Percentiles rank a stretch among this genome's conserved stretches.
phyloP scores from a whole-genome alignment of 192 early-diverging fungal genomes.

The Umbelopsis sp. region DNA sequence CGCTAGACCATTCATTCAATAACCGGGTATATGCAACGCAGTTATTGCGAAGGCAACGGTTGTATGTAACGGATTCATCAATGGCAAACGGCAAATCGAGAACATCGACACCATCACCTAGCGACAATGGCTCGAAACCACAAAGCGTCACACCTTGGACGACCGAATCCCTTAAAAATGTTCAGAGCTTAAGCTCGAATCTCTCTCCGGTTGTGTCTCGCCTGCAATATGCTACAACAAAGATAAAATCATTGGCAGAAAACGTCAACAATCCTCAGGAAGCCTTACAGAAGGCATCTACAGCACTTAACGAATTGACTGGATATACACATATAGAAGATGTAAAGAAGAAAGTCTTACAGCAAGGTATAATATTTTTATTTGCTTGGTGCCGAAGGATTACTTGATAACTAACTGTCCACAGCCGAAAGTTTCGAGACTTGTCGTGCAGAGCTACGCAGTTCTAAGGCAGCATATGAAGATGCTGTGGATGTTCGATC shows the following conservation, averaged over 20 bases:
- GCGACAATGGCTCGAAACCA: background rate
- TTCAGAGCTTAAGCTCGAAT: background rate
- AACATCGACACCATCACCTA: background rate
- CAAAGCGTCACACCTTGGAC: background rate
- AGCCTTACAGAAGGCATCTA: conserved; percentile 32
- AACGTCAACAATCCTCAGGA: conserved; percentile 35
- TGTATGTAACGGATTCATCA: too few relatives aligned
- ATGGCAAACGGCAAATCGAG: too few relatives aligned
- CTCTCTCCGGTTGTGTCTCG: conserved; percentile 17
- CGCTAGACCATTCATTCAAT: too few relatives aligned
- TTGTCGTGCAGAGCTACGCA: conserved; percentile 47
- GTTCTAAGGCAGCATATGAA: conserved; percentile 57
- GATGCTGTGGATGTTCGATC: conserved; percentile 57
- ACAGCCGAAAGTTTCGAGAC: conserved; percentile 45
- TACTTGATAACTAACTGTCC: background rate
- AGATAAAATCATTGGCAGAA: conserved; percentile 17
- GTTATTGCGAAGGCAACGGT: too few relatives aligned
- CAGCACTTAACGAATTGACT: conserved; percentile 69
- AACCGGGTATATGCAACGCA: too few relatives aligned
- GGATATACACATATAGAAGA: conserved; percentile 69
- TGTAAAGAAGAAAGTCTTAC: conserved; percentile 66
- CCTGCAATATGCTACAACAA: conserved; percentile 12
- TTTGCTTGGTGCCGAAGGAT: background rate
- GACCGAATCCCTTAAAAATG: background rate
- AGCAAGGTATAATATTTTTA: conserved; percentile 43